Conservation (phyloP, 2,329 filamentous ascomycete genomes). For the Neopestalotiopsis clavispora region DNA sequence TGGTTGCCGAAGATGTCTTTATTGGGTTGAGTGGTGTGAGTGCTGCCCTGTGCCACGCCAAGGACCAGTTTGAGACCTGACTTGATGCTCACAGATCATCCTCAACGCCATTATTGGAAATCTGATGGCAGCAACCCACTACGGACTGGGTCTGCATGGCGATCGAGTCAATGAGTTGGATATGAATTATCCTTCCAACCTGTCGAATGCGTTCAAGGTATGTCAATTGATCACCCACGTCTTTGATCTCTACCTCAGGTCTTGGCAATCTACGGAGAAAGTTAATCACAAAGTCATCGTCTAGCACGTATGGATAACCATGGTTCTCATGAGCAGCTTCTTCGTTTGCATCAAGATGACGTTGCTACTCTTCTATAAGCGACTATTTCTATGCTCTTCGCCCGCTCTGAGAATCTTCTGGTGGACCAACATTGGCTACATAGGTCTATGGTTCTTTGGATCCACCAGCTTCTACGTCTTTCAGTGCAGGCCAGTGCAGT, state of each 20-base stretch:
- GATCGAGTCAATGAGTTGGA: background rate
- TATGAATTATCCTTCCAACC: background rate
- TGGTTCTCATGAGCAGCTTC: conserved; percentile 32
- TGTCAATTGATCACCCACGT: background rate
- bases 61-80: background rate
- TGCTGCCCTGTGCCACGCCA: background rate
- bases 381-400: conserved; percentile 28
- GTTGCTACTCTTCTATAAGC: conserved; percentile 31
- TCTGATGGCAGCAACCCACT: background rate
- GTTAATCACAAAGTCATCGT: background rate
- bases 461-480: conserved; percentile 31
- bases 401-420: conserved; percentile 28
- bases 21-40: conserved; percentile 29
- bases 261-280: background rate
- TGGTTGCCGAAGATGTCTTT: conserved; percentile 27
- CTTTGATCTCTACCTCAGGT: background rate
- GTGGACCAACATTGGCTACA: conserved; percentile 31
- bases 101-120: background rate
- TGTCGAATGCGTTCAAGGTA: background rate
- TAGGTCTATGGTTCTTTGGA: conserved; percentile 31
- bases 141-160: background rate
- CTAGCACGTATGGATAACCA: conserved; percentile 34
- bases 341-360: conserved; percentile 32
- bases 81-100: background rate
- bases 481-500: conserved; percentile 29